Percentiles rank a stretch among this genome's conserved stretches.
These are phyloP conservation scores for Rhytidhysteron rufulum DNA, from an alignment of 2,329 filamentous ascomycete genomes.

Conservation along the genomic window DNA sequence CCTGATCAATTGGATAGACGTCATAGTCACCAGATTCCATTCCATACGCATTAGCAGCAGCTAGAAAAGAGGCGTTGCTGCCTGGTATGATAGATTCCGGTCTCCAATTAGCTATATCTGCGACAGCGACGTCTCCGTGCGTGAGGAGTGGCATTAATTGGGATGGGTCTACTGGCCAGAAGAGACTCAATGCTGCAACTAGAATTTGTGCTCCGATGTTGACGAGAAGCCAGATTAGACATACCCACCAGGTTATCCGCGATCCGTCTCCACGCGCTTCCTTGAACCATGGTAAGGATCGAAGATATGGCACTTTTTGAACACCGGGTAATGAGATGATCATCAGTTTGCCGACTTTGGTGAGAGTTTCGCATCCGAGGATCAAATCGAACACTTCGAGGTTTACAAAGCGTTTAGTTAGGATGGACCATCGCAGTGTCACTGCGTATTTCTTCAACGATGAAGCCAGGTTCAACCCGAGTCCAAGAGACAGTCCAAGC, in stretches of 20 bases:
- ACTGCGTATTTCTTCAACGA: constrained; percentile 31
- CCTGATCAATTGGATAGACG: constrained; percentile 8
- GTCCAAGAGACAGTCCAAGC: constrained; percentile 28
- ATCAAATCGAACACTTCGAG: constrained; percentile 34
- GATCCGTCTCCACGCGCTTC: constrained; percentile 28
- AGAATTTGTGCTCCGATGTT: constrained; percentile 32
- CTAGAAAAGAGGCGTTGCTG: constrained; percentile 12
- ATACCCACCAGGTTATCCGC: constrained; percentile 30
- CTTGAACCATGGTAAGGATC: constrained; percentile 23
- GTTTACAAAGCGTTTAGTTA: constrained; percentile 27
- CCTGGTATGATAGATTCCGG: constrained; percentile 1
- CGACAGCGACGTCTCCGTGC: constrained; percentile 22
- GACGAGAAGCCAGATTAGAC: constrained; percentile 26
- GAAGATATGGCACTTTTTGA: constrained; percentile 18
- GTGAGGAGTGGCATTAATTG: constrained; percentile 19
- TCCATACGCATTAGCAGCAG: constrained; percentile 28
- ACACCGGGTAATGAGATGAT: constrained; percentile 28
- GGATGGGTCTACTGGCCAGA: constrained; percentile 32
- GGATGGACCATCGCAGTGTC: constrained; percentile 31
- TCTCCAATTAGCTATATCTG: constrained; percentile 23
- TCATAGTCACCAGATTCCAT: constrained; percentile 25
- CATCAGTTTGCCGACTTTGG: constrained; percentile 32
- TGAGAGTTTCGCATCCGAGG: constrained; percentile 24
- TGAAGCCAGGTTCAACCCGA: constrained; percentile 31
- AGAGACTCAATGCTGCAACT: constrained; percentile 28